A percentile compares a stretch with the other conserved stretches of the same genome.
Conservation (phyloP, 257 asterid genomes). For the Solanum dulcamara region DNA sequence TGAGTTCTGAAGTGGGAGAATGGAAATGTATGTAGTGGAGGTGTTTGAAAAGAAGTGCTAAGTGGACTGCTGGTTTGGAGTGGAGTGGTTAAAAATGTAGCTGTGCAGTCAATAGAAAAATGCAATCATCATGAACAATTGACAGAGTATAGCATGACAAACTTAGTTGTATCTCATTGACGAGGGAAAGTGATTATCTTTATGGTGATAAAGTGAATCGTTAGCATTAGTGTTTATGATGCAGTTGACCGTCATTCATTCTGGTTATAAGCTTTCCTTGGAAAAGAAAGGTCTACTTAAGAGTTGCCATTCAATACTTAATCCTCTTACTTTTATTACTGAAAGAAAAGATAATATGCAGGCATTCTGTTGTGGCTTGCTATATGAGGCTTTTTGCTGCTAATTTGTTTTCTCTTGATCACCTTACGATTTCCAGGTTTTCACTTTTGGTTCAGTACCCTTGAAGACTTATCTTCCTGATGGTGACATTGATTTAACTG, state of each 20-base stretch:
- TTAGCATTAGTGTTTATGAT: background rate
- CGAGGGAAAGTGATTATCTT: background rate
- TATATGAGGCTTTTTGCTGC: background rate
- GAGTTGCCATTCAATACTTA: background rate
- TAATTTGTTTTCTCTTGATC: background rate
- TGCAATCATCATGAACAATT: background rate
- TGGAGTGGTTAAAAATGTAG: background rate
- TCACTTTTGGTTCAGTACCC: conserved; percentile 67
- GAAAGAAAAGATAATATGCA: background rate
- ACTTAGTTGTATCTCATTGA: background rate
- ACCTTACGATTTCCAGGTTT: conserved; percentile 32
- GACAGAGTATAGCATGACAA: background rate
- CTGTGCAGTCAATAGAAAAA: background rate
- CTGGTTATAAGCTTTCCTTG: background rate
- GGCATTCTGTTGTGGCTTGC: background rate
- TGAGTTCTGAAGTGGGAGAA: background rate
- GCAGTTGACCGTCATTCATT: background rate
- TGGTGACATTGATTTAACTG: conserved; percentile 70
- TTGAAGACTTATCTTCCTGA: conserved; percentile 72
- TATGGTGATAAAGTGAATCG: background rate
- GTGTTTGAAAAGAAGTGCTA: background rate
- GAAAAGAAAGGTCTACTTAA: background rate
- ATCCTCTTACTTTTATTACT: background rate
- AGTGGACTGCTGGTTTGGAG: background rate
- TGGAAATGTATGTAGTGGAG: background rate